Evolutionary conservation across 495 filamentous ascomycete genomes (phyloP), one percentile per base, ranked within the genome.

Genomic region (Chaetomium fimeti): DNA sequence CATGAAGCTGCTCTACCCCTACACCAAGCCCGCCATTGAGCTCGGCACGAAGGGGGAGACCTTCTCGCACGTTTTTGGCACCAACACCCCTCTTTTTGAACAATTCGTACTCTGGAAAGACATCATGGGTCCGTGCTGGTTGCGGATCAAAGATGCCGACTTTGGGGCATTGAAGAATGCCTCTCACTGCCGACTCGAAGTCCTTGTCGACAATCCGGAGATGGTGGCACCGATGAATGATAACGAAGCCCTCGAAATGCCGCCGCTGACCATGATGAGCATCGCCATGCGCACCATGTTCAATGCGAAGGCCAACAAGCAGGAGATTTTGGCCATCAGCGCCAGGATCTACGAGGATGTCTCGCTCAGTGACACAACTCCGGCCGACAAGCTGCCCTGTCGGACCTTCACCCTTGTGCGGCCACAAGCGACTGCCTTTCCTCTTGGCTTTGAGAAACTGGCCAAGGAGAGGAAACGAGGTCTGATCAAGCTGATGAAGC

Each of bases 61-160:
- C 0, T 98, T 92, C 73, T 98, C 95, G 5, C 88, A 90, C 57
- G 91, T 96, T 48, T 98, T 98, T 66, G 95, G 94, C 49, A 89
- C 91, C 51, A 96, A 95, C 71, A 98, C 94, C 0, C 86, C 91
- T 3, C 80, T 98, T 1, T 98, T 98, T 67, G 94, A 98, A 70
- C 94, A 98, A 70, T 98, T 98, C 70, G 95, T 97, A 16, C 83
- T 98, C 15, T 97, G 92, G 90, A 97, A 95, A 76, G 92, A 93
- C 66, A 90, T 98, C 63, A 98, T 96, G 92, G 94, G 94, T 0
- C 94, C 94, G 13, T 98, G 95, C 78, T 98, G 94, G 94, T 82
- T 98, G 20, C 90, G 85, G 71, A 92, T 98, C 62, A 83, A 91
- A 64, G 89, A 88, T 60, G 90, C 88, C 40, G 86, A 97, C 72